A percentile compares a stretch with the other conserved stretches of the same genome.
These are phyloP conservation scores for Vicia villosa DNA, from an alignment of 306 rosid genomes.

Conservation along the genomic window DNA sequence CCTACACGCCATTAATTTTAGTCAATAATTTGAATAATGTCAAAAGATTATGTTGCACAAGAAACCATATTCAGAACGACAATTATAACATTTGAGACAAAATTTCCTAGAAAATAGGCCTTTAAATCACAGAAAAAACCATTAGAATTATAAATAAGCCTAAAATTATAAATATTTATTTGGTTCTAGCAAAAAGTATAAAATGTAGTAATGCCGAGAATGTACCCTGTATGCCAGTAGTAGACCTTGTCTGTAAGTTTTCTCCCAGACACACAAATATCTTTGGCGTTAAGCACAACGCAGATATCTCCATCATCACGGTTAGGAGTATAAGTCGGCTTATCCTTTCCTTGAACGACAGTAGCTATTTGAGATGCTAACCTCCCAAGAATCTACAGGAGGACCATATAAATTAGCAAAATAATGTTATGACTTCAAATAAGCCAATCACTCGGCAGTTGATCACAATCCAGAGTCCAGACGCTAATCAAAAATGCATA, in stretches of 20 bases:
- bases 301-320: slow-evolving; percentile 98
- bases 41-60: slow-evolving; percentile 14
- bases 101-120: slow-evolving; percentile 6
- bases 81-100: slow-evolving; percentile 11
- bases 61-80: slow-evolving; percentile 14
- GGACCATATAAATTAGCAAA: slow-evolving; percentile 14
- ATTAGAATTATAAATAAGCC: slow-evolving; percentile 20
- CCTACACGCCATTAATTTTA: slow-evolving; percentile 52
- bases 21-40: slow-evolving; percentile 31
- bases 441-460: slow-evolving; percentile 11
- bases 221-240: slow-evolving; percentile 96
- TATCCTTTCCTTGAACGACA: slow-evolving; percentile 90
- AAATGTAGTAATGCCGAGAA: slow-evolving; percentile 19
- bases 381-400: slow-evolving; percentile 84
- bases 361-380: slow-evolving; percentile 95
- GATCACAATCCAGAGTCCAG: neutral
- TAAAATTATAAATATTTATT: slow-evolving; percentile 18
- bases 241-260: slow-evolving; percentile 86
- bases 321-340: slow-evolving; percentile 86
- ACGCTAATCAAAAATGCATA: slow-evolving; percentile 2
- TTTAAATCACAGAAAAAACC: slow-evolving; percentile 31
- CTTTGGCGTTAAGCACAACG: slow-evolving; percentile 92
- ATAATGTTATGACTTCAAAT: slow-evolving; percentile 24
- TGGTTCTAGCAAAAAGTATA: slow-evolving; percentile 1
- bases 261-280: slow-evolving; percentile 80